phyloP scores from a whole-genome alignment of 23 red algal species.

The Gracilaria vermiculophylla region DNA sequence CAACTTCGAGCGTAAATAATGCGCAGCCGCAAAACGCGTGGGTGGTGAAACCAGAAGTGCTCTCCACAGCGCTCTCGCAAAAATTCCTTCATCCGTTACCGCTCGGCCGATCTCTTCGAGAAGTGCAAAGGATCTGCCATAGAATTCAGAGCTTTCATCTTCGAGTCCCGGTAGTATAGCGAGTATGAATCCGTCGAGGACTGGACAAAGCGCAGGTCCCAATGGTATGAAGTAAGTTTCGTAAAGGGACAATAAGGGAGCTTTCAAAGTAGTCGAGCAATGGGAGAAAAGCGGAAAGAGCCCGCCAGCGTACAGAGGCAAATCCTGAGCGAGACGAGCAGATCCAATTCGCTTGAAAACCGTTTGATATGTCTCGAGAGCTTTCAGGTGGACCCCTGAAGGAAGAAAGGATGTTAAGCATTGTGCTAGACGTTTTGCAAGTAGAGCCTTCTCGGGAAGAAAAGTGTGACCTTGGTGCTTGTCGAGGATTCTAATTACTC shows the following conservation, averaged over 20 bases:
- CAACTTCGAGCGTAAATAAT: constrained; percentile 46
- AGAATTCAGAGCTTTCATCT: constrained; percentile 76
- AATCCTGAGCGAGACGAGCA: constrained; percentile 50
- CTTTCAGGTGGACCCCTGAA: constrained; percentile 89
- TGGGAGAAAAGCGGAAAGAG: constrained; percentile 89
- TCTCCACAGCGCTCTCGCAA: constrained; percentile 62
- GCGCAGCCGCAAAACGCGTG: constrained; percentile 57
- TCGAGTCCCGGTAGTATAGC: constrained; percentile 78
- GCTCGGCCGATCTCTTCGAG: constrained; percentile 46
- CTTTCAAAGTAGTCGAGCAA: constrained; percentile 73
- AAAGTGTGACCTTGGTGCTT: constrained; percentile 66
- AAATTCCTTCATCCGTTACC: constrained; percentile 7
- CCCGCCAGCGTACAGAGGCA: constrained; percentile 76
- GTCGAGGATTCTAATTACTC: constrained; percentile 71
- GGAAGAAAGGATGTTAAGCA: constrained; percentile 84
- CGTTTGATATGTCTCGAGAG: constrained; percentile 81
- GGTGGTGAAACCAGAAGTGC: constrained; percentile 65
- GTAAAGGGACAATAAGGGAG: constrained; percentile 73
- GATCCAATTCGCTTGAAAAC: constrained; percentile 85
- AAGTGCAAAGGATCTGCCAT: constrained; percentile 43
- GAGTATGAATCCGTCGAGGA: constrained; percentile 65
- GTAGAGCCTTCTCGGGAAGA: constrained; percentile 78
- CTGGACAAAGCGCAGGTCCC: constrained; percentile 30
- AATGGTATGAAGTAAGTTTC: constrained; percentile 72
- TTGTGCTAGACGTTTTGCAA: constrained; percentile 87